A percentile compares a stretch with the other conserved stretches of the same genome.
Conservation (phyloP, 345 rosid genomes). For the Turnera subulata region DNA sequence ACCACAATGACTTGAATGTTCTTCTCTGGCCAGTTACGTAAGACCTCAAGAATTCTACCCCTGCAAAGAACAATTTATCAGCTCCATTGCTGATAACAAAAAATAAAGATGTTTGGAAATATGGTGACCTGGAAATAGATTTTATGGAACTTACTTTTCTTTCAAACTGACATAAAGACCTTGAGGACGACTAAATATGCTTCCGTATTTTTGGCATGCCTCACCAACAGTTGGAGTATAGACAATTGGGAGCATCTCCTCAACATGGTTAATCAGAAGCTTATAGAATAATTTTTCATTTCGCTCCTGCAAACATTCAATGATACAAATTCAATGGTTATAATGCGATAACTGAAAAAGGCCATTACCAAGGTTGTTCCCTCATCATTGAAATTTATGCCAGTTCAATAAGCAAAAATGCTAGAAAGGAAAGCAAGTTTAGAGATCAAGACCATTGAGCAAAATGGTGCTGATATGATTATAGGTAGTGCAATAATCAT, state of each 20-base stretch:
- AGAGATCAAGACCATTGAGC: neutral
- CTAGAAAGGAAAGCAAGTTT: too few species aligned
- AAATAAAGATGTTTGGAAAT: neutral
- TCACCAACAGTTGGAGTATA: constrained; percentile 98
- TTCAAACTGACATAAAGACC: constrained; percentile 92
- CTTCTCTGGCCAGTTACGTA: neutral
- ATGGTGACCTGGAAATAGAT: too few species aligned
- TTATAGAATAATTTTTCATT: constrained; percentile 85
- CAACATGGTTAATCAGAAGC: constrained; percentile 84
- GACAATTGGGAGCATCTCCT: constrained; percentile 91
- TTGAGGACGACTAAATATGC: constrained; percentile 94
- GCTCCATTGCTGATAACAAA: neutral
- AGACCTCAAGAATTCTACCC: neutral
- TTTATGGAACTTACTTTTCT: constrained; percentile 51
- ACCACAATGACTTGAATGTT: neutral
- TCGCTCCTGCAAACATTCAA: constrained; percentile 54
- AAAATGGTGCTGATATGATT: neutral
- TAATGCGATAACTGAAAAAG: too few species aligned
- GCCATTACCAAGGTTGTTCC: neutral
- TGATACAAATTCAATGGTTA: neutral
- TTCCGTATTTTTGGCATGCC: constrained; percentile 97
- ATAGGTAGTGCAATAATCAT: neutral
- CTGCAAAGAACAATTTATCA: neutral
- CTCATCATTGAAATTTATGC: neutral
- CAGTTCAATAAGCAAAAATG: neutral